Conservation (phyloP, 2,329 filamentous ascomycete genomes). For the Colletotrichum somersetense region DNA sequence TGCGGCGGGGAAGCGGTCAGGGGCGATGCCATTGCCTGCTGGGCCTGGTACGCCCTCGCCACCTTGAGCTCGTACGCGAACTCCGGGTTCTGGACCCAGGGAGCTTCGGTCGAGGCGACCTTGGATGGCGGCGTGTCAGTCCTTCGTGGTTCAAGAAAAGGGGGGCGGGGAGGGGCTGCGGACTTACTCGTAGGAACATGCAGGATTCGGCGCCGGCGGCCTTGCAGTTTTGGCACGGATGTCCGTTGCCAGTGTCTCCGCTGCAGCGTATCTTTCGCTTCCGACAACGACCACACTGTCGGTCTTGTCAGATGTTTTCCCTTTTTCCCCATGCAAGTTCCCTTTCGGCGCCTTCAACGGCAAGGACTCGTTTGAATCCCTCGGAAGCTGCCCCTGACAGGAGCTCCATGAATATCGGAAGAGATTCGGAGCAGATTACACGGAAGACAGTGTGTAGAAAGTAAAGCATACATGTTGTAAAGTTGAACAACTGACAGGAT, state of each 20-base stretch:
- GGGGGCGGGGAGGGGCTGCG: not conserved
- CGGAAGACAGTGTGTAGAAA: not conserved
- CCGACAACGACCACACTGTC: constrained; percentile 87
- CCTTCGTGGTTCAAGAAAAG: not conserved
- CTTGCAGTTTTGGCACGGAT: constrained; percentile 86
- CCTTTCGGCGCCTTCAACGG: constrained; percentile 12
- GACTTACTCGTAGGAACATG: constrained; percentile 81
- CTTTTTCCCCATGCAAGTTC: constrained; percentile 15
- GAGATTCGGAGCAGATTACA: not conserved
- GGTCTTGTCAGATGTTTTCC: constrained; percentile 35
- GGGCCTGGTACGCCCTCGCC: constrained; percentile 51
- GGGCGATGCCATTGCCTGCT: constrained; percentile 46
- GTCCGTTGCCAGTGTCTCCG: constrained; percentile 82
- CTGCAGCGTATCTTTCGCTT: constrained; percentile 96
- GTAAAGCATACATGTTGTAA: not conserved
- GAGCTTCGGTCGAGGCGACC: constrained; percentile 56
- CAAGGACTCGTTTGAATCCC: not conserved
- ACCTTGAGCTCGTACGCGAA: constrained; percentile 55
- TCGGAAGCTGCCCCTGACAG: not conserved
- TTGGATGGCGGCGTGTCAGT: constrained; percentile 41
- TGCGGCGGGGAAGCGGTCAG: constrained; percentile 47
- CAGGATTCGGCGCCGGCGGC: constrained; percentile 78
- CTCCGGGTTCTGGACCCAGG: constrained; percentile 46
- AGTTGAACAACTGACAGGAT: not conserved
- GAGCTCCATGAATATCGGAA: not conserved